Conservation (phyloP, 345 rosid species). For the Ailanthus altissimus region DNA sequence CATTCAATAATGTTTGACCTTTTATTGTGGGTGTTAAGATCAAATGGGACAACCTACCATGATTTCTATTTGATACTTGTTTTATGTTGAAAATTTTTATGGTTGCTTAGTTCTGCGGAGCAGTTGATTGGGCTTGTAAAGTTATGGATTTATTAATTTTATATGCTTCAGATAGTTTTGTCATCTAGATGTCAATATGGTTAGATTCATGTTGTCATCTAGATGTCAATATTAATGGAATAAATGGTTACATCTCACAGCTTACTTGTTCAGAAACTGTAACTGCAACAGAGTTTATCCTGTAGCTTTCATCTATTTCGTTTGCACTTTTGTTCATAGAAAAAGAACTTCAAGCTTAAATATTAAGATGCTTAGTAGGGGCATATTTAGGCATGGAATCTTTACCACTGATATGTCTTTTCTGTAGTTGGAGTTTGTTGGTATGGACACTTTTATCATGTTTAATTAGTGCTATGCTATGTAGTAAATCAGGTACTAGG, state of each 20-base stretch:
- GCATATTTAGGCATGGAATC: constrained; percentile 2
- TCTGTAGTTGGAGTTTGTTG: neutral
- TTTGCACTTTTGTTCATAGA: neutral
- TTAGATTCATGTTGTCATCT: no score
- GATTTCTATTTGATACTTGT: neutral
- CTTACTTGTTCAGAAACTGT: neutral
- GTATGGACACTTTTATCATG: neutral
- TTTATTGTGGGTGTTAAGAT: neutral
- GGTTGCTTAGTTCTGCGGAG: neutral
- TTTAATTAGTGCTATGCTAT: constrained; percentile 5
- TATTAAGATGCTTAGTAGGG: constrained; percentile 8
- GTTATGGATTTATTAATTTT: neutral
- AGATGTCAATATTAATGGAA: neutral
- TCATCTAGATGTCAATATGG: neutral
- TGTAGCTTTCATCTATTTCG: neutral
- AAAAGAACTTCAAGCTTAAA: neutral
- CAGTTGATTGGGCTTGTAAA: neutral
- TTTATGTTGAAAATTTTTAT: neutral
- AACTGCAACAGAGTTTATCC: neutral
- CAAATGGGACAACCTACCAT: neutral
- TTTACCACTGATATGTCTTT: neutral
- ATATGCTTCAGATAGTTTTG: neutral
- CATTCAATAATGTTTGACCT: neutral
- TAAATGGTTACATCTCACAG: neutral
- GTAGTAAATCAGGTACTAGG: neutral